Evolutionary conservation across 2,329 filamentous ascomycete species (phyloP), one percentile per base, ranked within the genome.

Genomic region (Monosporascus sp.): DNA sequence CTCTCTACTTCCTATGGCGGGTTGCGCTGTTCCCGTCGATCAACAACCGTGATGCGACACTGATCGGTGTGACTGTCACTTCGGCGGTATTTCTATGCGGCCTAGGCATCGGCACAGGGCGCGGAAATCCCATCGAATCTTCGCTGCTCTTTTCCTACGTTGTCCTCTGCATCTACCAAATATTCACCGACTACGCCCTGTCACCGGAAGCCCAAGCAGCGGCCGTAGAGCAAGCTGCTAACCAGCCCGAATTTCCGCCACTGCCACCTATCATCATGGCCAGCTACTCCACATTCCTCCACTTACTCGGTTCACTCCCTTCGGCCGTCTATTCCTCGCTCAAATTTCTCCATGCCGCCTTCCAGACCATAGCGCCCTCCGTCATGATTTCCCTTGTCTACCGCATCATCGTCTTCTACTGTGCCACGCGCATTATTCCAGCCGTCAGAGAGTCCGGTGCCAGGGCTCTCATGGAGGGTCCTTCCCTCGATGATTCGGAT

Each of bases 151-250:
- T 99, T 67, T 93, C 94, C 65, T 99, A 99, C 71, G 84, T 97
- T 56, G 94, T 96, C n/a, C 85, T 99, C 57, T 97, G 93, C 75
- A 89, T 97, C 66, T 99, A 97, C 74, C 94, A 99, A 71, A 97
- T 97, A 70, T 97, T 97, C 71, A 99, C 94, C 64, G 94, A 99
- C 72, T 97, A 97, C 72, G 84, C 93, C 61, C 91, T 94, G 3
- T 92, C 89, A 5, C 71, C 81, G 18, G 84, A 81, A n/a, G 76
- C 80, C 27, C 75, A 79, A 34, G 79, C 83, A 31, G 73, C 76
- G 3, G 71, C 77, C 4, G 79, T 79, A 47, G 72, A 73, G 54
- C 69, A 76, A 49, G 71, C 74, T 34, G 68, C 73, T 2, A 66
- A 81, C 15, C 88, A 95, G 55, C 85, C 89, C n/a, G 92, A 96